Evolutionary conservation across 192 early-diverging fungal species (phyloP).

Genomic region (Backusella australiensis): DNA sequence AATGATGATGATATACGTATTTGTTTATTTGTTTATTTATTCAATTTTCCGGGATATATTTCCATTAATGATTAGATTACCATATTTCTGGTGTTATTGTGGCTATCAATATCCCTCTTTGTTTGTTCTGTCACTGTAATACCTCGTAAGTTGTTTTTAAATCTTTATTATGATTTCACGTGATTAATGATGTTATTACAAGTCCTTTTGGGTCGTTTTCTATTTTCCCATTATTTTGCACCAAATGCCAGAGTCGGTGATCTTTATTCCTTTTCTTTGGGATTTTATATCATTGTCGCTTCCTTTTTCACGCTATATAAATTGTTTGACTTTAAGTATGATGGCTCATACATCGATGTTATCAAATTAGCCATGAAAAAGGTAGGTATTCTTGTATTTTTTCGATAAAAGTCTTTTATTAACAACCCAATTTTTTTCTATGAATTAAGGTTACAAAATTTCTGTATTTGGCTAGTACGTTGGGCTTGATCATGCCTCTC

Average conservation of each 20-base stretch:
- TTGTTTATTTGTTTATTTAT: background rate
- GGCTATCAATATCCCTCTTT: slow-evolving; percentile 51
- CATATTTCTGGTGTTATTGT: slow-evolving; percentile 49
- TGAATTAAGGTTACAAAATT: slow-evolving; percentile 35
- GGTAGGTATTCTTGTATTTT: background rate
- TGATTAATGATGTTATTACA: background rate
- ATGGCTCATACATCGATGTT: background rate
- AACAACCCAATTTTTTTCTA: background rate
- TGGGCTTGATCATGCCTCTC: slow-evolving; percentile 70
- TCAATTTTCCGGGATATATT: background rate
- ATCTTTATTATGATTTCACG: slow-evolving; percentile 2
- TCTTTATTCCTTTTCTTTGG: slow-evolving; percentile 70
- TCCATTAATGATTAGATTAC: slow-evolving; percentile 24
- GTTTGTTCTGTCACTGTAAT: slow-evolving; percentile 45
- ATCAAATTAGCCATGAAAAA: background rate
- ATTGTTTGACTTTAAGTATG: background rate
- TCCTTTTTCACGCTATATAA: background rate
- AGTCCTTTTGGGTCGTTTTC: slow-evolving; percentile 60
- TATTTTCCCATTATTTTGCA: slow-evolving; percentile 45
- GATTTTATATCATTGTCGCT: slow-evolving; percentile 52
- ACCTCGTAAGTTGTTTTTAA: slow-evolving; percentile 37
- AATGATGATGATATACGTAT: background rate
- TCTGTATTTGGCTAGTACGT: slow-evolving; percentile 46
- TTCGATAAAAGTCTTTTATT: background rate
- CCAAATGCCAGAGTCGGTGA: slow-evolving; percentile 67